Conservation (phyloP, 1,139 yeast genomes). For the Arxiozyma telluris region DNA sequence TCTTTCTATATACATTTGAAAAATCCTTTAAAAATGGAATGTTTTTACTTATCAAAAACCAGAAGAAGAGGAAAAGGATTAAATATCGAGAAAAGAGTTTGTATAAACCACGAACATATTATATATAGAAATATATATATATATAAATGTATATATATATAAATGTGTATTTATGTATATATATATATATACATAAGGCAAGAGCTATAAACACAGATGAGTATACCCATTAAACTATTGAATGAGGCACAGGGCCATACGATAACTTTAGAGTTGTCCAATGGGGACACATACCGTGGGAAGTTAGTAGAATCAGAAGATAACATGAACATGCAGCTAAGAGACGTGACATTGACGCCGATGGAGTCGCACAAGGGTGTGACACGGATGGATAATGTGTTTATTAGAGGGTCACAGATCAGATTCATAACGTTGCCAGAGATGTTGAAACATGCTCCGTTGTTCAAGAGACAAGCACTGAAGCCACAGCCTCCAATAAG, state of each 20-base stretch:
- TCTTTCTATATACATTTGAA: neutral
- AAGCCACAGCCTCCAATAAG: conserved; percentile 47
- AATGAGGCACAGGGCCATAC: conserved; percentile 88
- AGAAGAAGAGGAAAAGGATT: neutral
- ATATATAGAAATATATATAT: too few relatives aligned
- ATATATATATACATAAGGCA: too few relatives aligned
- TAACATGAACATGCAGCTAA: conserved; percentile 84
- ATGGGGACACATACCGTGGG: conserved; percentile 85
- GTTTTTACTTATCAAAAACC: too few relatives aligned
- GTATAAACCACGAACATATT: too few relatives aligned
- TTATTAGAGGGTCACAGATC: conserved; percentile 85
- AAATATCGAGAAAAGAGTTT: too few relatives aligned
- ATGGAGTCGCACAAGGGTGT: conserved; percentile 67
- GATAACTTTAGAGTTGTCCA: conserved; percentile 70
- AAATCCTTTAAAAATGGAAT: neutral
- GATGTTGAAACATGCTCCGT: conserved; percentile 76
- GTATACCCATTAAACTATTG: conserved; percentile 73
- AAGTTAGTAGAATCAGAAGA: conserved; percentile 72
- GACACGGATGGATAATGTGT: conserved; percentile 73
- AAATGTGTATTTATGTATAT: too few relatives aligned
- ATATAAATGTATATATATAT: too few relatives aligned
- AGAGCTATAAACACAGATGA: conserved; percentile 6
- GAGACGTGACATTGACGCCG: conserved; percentile 61
- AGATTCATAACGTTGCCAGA: conserved; percentile 84
- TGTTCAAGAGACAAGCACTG: conserved; percentile 45